phyloP scores from a whole-genome alignment of 2,329 filamentous ascomycete genomes.

The Colletotrichum orbiculare region DNA sequence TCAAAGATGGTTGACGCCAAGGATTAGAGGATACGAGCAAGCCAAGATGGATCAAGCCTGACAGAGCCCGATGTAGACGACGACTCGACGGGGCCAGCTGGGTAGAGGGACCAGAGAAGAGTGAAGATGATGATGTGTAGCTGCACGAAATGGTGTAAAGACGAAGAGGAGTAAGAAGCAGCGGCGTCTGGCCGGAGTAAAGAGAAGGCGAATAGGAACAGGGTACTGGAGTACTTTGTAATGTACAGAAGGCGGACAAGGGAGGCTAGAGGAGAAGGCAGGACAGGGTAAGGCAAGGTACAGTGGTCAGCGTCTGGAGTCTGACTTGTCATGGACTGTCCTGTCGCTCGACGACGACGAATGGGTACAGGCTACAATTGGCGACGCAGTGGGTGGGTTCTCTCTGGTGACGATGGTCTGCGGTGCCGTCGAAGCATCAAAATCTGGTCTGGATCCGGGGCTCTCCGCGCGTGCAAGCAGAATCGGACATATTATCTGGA shows the following conservation, averaged over 20 bases:
- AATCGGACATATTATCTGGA: constrained; percentile 63
- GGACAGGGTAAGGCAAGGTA: constrained; percentile 44
- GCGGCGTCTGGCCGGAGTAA: constrained; percentile 27
- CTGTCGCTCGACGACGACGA: constrained; percentile 41
- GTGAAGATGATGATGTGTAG: constrained; percentile 23
- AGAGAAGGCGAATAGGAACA: constrained; percentile 37
- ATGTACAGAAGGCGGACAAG: constrained; percentile 35
- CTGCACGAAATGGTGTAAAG: constrained; percentile 31
- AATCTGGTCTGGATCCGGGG: constrained; percentile 48
- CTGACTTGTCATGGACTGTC: constrained; percentile 15
- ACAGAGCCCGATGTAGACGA: too few relatives aligned
- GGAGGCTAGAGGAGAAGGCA: constrained; percentile 30
- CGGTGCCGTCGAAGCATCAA: constrained; percentile 38
- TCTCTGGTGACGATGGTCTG: constrained; percentile 49
- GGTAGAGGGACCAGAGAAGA: constrained; percentile 6
- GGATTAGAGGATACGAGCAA: constrained; percentile 2
- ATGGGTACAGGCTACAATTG: constrained; percentile 40
- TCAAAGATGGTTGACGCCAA: constrained; percentile 2
- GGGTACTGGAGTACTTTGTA: too few relatives aligned
- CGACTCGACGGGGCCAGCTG: too few relatives aligned
- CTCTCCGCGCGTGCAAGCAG: constrained; percentile 56
- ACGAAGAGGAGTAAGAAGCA: constrained; percentile 6
- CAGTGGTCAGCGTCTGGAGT: constrained; percentile 39
- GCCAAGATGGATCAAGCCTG: not conserved
- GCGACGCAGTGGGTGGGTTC: constrained; percentile 40